Conservation (phyloP, 305 asterid species). For the Coffea humblotiana region DNA sequence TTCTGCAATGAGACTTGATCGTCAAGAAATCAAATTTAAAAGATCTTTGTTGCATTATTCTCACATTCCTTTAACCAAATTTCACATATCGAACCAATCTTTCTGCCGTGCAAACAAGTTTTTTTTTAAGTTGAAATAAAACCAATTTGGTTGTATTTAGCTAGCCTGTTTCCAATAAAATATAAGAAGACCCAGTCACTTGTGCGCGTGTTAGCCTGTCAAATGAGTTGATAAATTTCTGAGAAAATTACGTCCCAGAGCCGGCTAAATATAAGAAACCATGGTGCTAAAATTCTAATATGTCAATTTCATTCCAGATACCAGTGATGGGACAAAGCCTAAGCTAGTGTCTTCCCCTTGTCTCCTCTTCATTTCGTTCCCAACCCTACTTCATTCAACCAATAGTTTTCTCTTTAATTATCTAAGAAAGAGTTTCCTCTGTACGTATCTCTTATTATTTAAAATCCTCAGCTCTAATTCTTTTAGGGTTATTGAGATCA, state of each 20-base stretch:
- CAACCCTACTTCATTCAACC: conserved; percentile 13
- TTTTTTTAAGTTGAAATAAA: neutral
- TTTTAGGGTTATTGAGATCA: neutral
- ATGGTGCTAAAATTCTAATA: neutral
- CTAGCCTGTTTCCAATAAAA: conserved; percentile 6
- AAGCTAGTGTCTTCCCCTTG: conserved; percentile 1
- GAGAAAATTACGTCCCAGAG: conserved; percentile 13
- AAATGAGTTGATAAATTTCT: neutral
- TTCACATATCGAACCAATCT: neutral
- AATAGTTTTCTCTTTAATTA: neutral
- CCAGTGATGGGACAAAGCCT: conserved; percentile 7
- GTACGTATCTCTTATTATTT: neutral
- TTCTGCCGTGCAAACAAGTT: neutral
- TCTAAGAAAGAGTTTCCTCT: neutral
- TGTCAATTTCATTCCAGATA: conserved; percentile 18
- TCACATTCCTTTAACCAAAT: neutral
- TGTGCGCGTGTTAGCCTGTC: neutral
- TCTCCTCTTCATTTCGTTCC: neutral
- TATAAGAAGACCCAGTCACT: conserved; percentile 21
- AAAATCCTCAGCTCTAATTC: neutral
- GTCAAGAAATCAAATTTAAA: neutral
- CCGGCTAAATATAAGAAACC: conserved; percentile 20
- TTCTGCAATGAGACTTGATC: neutral
- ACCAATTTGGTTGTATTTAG: neutral
- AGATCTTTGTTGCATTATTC: conserved; percentile 4